Conservation (phyloP, 805 yeast genomes). For the Metschnikowia dekortorum region DNA sequence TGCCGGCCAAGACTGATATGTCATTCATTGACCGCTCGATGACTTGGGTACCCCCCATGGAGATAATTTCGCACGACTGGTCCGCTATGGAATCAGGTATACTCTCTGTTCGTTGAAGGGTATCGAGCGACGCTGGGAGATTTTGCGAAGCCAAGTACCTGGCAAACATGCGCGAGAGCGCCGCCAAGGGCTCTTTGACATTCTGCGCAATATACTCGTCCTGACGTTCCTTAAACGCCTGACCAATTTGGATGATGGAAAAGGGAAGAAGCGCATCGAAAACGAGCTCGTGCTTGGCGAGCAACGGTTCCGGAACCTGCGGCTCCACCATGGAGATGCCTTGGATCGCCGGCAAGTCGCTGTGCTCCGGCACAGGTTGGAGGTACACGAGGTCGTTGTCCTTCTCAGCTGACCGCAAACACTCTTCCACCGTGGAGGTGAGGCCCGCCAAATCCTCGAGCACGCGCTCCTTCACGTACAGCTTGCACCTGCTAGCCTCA, state of each 20-base stretch:
- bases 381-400: constrained; percentile 81
- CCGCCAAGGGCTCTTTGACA: constrained; percentile 43
- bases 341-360: constrained; percentile 37
- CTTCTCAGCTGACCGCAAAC: constrained; percentile 54
- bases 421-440: constrained; percentile 37
- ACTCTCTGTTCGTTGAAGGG: constrained; percentile 51
- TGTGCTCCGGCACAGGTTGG: constrained; percentile 51
- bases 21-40: constrained; percentile 43
- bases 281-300: constrained; percentile 14
- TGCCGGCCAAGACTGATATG: constrained; percentile 38
- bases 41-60: constrained; percentile 47
- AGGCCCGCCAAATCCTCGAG: constrained; percentile 53
- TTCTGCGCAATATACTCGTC: constrained; percentile 47
- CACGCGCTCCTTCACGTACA: constrained; percentile 41
- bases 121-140: constrained; percentile 61
- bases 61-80: constrained; percentile 50
- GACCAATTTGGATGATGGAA: constrained; percentile 58
- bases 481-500: constrained; percentile 36
- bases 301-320: constrained; percentile 22
- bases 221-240: constrained; percentile 65
- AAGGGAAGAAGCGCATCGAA: constrained; percentile 67
- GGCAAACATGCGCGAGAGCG: constrained; percentile 42
- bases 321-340: constrained; percentile 58
- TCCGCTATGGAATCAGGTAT: constrained; percentile 56
- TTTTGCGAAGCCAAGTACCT: constrained; percentile 43